Conservation (phyloP, 177 flowering plant species). For the Telopea speciosissima region DNA sequence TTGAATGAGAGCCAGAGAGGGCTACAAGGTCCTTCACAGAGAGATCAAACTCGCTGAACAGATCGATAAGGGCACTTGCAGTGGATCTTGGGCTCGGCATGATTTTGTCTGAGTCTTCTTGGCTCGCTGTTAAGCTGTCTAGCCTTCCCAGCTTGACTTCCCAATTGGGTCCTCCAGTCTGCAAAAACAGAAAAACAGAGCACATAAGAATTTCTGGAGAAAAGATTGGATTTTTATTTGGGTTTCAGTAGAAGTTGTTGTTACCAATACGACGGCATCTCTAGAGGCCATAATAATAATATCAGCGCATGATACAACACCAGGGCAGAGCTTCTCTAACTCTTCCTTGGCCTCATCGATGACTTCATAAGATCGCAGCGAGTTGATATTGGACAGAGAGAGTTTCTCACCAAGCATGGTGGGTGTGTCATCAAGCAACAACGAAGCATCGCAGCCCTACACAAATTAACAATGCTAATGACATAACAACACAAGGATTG, state of each 20-base stretch:
- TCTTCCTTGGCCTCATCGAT: slow-evolving; percentile 69
- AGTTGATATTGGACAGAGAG: slow-evolving; percentile 71
- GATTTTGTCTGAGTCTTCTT: slow-evolving; percentile 61
- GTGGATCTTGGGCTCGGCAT: slow-evolving; percentile 96
- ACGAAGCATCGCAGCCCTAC: slow-evolving; percentile 91
- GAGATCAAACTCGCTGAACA: slow-evolving; percentile 55
- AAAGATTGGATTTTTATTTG: neutral
- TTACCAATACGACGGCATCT: slow-evolving; percentile 86
- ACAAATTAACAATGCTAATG: neutral
- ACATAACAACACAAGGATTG: neutral
- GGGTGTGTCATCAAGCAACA: slow-evolving; percentile 86
- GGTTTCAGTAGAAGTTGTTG: neutral
- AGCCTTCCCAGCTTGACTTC: slow-evolving; percentile 67
- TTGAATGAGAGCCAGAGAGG: slow-evolving; percentile 89
- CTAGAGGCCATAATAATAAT: slow-evolving; percentile 86
- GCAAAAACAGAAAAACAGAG: neutral
- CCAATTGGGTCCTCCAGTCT: slow-evolving; percentile 94
- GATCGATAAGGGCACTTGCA: slow-evolving; percentile 52
- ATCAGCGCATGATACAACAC: slow-evolving; percentile 85
- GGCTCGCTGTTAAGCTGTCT: slow-evolving; percentile 82
- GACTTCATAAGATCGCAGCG: slow-evolving; percentile 80
- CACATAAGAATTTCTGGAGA: neutral
- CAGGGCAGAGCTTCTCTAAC: slow-evolving; percentile 62
- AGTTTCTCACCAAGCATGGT: slow-evolving; percentile 79
- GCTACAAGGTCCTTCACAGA: slow-evolving; percentile 73